Evolutionary conservation across 2,329 filamentous ascomycete species (phyloP), one percentile per base, ranked within the genome.

Genomic region (Fusarium dlaminii): DNA sequence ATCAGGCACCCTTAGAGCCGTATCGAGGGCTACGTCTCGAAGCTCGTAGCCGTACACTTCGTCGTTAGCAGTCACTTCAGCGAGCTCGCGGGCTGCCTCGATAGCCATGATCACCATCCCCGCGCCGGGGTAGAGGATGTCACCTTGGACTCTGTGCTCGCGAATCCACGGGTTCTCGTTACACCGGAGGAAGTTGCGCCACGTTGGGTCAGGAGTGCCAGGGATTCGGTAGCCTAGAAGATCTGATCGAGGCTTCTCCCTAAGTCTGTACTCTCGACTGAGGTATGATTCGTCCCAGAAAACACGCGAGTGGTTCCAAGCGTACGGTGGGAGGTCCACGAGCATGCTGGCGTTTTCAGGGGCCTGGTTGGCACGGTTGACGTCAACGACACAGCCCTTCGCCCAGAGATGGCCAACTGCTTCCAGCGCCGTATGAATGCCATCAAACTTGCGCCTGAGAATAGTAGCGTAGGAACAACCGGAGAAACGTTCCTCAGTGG

Each of bases 91-190:
- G 22, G 30, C 39, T 30, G 69, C 72, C 24, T 74, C 69, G 1
- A 74, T 29, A 22, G 66, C 66, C 61, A 72, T 62, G 20, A 37
- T 32, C 2, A 87, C 59, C 61, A 84, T 87, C 0, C 80, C 85
- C 4, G 86, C 82, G 8, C 73, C 81, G 0, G 86, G 86, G 39
- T 85, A 85, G 2, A 88, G 75, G 6, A 84, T 73, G 15, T 82
- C 75, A 0, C 77, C 76, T 10, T 81, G 77, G 3, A 88, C 66
- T 29, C 77, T 78, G 70, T 89, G 86, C 46, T 86, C 83, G 0
- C 70, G 66, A 4, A 87, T 61, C 87, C 87, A 89, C 0, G 84
- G 82, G 1, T 82, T 52, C 17, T 52, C 32, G 9, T 15, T 52
- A 27, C 49, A 52, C 64, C 32, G 86, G 80, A 2, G 78, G 76